These are phyloP conservation scores for Talaromyces sp. DNA, from an alignment of 2,329 filamentous ascomycete genomes.

Conservation along the genomic window DNA sequence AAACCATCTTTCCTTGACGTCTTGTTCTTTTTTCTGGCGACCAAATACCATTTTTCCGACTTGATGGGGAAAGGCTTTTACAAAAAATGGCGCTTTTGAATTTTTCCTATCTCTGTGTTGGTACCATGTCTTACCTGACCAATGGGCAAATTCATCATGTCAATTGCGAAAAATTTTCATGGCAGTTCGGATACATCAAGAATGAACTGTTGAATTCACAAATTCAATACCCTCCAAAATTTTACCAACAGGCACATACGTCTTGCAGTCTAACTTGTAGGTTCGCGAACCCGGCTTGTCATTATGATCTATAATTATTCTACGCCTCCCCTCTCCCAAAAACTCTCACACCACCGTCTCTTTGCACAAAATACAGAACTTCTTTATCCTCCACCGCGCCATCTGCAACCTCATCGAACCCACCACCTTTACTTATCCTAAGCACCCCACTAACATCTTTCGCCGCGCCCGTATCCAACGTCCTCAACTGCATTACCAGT, in stretches of 20 bases:
- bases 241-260: too few relatives aligned
- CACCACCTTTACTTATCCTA: constrained; percentile 61
- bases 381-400: constrained; percentile 55
- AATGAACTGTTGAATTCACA: constrained; percentile 7
- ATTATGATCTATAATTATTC: constrained; percentile 1
- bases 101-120: constrained; percentile 8
- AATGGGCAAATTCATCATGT: constrained; percentile 10
- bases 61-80: constrained; percentile 1
- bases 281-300: neutral
- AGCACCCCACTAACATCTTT: constrained; percentile 86
- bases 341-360: constrained; percentile 73
- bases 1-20: neutral
- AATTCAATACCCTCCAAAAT: neutral
- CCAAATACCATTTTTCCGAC: constrained; percentile 1
- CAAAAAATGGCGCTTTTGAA: constrained; percentile 9
- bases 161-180: constrained; percentile 8
- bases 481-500: constrained; percentile 65
- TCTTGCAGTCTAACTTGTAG: neutral
- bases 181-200: constrained; percentile 6
- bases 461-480: constrained; percentile 82
- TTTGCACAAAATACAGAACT: constrained; percentile 72
- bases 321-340: constrained; percentile 71
- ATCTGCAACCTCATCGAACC: constrained; percentile 28
- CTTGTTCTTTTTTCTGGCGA: constrained; percentile 1
- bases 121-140: constrained; percentile 3